A percentile compares a stretch with the other conserved stretches of the same genome.
Conservation (phyloP, 2,329 filamentous ascomycete genomes). For the Beauveria sp. region DNA sequence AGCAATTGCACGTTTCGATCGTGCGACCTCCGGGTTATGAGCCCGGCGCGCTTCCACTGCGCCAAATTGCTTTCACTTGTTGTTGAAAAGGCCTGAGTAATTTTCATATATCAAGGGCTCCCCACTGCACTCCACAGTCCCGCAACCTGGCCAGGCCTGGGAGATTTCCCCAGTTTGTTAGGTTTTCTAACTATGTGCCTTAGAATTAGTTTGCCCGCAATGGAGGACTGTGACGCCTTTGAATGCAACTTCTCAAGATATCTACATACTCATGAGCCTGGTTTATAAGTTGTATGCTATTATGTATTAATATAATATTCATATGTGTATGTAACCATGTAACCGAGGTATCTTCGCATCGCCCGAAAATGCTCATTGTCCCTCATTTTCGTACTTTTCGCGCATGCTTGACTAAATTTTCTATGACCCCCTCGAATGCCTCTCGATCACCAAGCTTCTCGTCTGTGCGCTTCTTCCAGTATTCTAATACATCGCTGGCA, state of each 20-base stretch:
- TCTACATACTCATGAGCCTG: too few species aligned
- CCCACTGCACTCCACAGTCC: too few species aligned
- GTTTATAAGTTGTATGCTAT: background rate
- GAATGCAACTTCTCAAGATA: too few species aligned
- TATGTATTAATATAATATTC: constrained; percentile 1
- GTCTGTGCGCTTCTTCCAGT: constrained; percentile 81
- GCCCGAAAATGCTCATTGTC: constrained; percentile 13
- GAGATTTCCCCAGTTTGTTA: too few species aligned
- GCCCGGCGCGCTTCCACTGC: constrained; percentile 20
- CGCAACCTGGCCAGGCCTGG: too few species aligned
- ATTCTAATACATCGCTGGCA: constrained; percentile 72
- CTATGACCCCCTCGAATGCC: constrained; percentile 92
- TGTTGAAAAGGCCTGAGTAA: background rate
- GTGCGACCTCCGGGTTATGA: constrained; percentile 20
- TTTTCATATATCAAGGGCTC: background rate
- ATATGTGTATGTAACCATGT: constrained; percentile 3
- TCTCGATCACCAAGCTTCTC: constrained; percentile 86
- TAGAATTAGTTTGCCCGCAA: too few species aligned
- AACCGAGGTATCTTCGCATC: background rate
- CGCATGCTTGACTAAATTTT: constrained; percentile 89
- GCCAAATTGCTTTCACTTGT: constrained; percentile 14
- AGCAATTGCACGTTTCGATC: constrained; percentile 19
- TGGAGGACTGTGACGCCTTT: too few species aligned
- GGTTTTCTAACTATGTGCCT: too few species aligned
- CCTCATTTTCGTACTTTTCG: constrained; percentile 69